Evolutionary conservation across 345 rosid species (phyloP).

Genomic region (Dovyalis caffra): DNA sequence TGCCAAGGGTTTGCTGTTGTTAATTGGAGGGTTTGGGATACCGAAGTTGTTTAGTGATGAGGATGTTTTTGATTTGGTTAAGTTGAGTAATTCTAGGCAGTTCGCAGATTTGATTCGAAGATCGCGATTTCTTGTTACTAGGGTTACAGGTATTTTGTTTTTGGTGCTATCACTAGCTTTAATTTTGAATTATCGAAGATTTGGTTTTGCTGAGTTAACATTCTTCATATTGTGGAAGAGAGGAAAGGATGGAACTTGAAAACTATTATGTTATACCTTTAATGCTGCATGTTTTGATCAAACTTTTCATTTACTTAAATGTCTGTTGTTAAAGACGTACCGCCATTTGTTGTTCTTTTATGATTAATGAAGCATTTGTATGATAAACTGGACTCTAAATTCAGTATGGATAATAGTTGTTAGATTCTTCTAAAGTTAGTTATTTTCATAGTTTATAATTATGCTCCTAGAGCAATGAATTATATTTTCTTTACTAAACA

Average conservation of each 20-base stretch:
- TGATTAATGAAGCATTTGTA: not conserved
- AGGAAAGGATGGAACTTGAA: no score
- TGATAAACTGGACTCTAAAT: not conserved
- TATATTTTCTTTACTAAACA: constrained; percentile 84
- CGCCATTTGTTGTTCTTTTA: not conserved
- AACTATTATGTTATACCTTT: no score
- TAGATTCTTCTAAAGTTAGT: constrained; percentile 16
- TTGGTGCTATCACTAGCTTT: not conserved
- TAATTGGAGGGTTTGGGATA: constrained; percentile 63
- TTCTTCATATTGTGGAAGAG: no score
- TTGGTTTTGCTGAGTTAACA: not conserved
- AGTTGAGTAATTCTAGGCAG: constrained; percentile 36
- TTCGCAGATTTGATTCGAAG: constrained; percentile 40
- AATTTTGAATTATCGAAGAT: not conserved
- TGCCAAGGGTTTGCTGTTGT: constrained; percentile 69
- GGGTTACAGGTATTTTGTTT: constrained; percentile 50
- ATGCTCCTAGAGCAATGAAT: constrained; percentile 65
- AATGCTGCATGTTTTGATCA: not conserved
- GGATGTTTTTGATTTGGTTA: constrained; percentile 62
- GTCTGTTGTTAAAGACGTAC: not conserved
- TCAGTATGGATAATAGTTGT: constrained; percentile 2
- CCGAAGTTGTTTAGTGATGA: constrained; percentile 43
- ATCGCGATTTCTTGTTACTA: constrained; percentile 43
- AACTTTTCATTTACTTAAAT: no score
- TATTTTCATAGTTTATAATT: constrained; percentile 31